A percentile compares a stretch with the other conserved stretches of the same genome.
phyloP scores from a whole-genome alignment of 257 asterid species.

The Solanum pinnatisectum region DNA sequence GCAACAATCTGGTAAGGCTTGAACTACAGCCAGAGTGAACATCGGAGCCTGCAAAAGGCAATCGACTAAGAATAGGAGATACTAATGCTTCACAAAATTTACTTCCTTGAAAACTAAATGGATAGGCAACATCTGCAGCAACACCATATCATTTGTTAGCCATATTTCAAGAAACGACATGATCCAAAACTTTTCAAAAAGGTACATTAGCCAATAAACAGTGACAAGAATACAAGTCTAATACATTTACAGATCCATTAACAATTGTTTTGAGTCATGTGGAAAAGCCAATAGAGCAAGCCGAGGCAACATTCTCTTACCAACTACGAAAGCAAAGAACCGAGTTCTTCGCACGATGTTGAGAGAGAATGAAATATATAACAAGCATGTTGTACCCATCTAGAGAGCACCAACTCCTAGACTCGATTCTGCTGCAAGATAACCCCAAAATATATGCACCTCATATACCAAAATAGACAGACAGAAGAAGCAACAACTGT shows the following conservation, averaged over 20 bases:
- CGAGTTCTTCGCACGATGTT: slow-evolving; percentile 76
- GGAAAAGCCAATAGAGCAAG: slow-evolving; percentile 35
- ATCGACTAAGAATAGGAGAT: too few relatives aligned
- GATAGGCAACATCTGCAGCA: too few relatives aligned
- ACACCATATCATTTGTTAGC: too few relatives aligned
- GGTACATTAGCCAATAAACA: too few relatives aligned
- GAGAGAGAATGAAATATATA: slow-evolving; percentile 51
- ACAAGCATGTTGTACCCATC: slow-evolving; percentile 44
- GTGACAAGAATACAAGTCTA: neutral
- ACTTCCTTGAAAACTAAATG: too few relatives aligned
- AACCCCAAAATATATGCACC: slow-evolving; percentile 23
- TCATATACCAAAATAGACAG: slow-evolving; percentile 21
- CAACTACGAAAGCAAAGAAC: slow-evolving; percentile 79
- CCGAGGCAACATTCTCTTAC: slow-evolving; percentile 67
- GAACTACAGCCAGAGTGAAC: slow-evolving; percentile 97
- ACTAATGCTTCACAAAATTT: too few relatives aligned
- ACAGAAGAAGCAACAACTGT: neutral
- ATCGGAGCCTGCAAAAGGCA: too few relatives aligned
- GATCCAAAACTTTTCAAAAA: too few relatives aligned
- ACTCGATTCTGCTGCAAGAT: slow-evolving; percentile 41
- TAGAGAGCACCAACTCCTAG: slow-evolving; percentile 41
- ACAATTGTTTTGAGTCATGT: slow-evolving; percentile 1
- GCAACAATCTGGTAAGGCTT: slow-evolving; percentile 98
- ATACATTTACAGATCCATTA: neutral
- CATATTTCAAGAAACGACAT: too few relatives aligned